Conservation (phyloP, 768 basidiomycete species). For the Leccinellum albellum region DNA sequence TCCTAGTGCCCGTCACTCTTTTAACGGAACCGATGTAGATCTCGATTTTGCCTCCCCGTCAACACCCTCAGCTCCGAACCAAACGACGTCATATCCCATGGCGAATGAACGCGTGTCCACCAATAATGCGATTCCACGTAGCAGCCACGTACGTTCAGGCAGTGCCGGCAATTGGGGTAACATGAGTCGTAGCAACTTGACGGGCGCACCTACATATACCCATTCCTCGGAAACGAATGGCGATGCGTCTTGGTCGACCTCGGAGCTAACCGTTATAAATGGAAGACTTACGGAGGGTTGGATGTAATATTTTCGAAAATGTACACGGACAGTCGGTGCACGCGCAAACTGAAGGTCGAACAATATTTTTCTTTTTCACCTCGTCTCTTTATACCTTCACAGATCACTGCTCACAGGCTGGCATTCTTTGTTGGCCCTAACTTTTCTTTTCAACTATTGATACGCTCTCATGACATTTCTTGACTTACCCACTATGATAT, state of each 20-base stretch:
- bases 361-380: constrained; percentile 30
- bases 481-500: constrained; percentile 35
- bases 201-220: constrained; percentile 47
- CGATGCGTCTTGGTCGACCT: constrained; percentile 57
- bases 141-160: constrained; percentile 70
- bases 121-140: constrained; percentile 39
- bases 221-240: constrained; percentile 51
- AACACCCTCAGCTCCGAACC: constrained; percentile 45
- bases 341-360: constrained; percentile 37
- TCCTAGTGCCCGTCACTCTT: constrained; percentile 65
- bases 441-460: constrained; percentile 22
- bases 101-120: constrained; percentile 36
- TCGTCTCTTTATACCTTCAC: constrained; percentile 3
- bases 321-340: constrained; percentile 1
- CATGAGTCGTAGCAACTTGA: constrained; percentile 52
- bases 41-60: constrained; percentile 57
- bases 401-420: constrained; percentile 8
- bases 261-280: constrained; percentile 47
- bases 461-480: constrained; percentile 32
- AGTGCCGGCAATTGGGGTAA: constrained; percentile 80
- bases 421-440: constrained; percentile 8
- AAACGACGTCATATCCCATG: constrained; percentile 37
- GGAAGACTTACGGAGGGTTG: constrained; percentile 55
- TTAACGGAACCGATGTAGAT: constrained; percentile 67
- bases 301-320: constrained; percentile 24